These are phyloP conservation scores for Eucalyptus melliodora DNA, from an alignment of 345 rosid species.

Conservation along the genomic window DNA sequence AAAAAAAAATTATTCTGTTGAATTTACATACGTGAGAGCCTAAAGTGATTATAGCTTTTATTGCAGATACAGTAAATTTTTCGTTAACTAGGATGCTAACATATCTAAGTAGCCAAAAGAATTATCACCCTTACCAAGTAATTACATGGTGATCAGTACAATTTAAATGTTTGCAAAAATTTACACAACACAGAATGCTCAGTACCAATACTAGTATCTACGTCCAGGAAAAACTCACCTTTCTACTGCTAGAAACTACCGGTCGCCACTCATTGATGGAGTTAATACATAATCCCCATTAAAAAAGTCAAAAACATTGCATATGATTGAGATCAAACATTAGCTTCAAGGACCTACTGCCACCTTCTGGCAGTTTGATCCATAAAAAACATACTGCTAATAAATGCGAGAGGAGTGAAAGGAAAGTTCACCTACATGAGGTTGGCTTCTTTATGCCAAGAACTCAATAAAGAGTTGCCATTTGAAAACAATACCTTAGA, in stretches of 20 bases:
- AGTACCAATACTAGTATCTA: background rate
- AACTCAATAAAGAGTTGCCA: constrained; percentile 20
- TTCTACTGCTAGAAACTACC: constrained; percentile 73
- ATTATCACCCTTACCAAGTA: no score
- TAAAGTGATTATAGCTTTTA: background rate
- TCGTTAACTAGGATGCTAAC: background rate
- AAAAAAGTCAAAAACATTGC: background rate
- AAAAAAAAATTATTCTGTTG: no score
- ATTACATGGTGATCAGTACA: background rate
- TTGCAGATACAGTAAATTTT: background rate
- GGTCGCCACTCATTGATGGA: constrained; percentile 44
- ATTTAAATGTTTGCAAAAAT: background rate
- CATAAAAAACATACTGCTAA: constrained; percentile 1
- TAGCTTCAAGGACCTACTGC: no score
- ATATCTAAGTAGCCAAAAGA: background rate
- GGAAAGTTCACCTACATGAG: constrained; percentile 27
- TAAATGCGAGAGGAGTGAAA: background rate
- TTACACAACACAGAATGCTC: background rate
- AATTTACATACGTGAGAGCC: background rate
- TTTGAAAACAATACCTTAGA: constrained; percentile 20
- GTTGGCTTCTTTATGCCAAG: constrained; percentile 35
- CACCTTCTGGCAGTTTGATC: background rate
- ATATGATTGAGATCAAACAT: background rate
- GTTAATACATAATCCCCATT: constrained; percentile 68
- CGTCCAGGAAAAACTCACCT: constrained; percentile 33